Percentiles rank a stretch among this genome's conserved stretches.
phyloP scores from a whole-genome alignment of 495 filamentous ascomycete species.

The Aspergillus wentii region DNA sequence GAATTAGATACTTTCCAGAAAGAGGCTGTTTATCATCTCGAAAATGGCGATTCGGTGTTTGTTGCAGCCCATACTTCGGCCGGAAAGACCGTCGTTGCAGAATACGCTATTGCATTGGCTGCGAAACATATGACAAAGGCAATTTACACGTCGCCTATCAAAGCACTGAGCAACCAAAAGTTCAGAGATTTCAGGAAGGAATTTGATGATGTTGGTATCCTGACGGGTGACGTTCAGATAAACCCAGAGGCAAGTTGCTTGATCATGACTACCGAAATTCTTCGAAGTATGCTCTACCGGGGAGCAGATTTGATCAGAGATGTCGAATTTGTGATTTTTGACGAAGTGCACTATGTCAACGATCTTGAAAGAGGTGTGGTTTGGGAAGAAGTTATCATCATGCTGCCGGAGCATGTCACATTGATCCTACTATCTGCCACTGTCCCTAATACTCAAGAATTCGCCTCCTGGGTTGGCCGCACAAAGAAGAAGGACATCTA shows the following conservation, averaged over 20 bases:
- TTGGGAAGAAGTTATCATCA: conserved; percentile 99
- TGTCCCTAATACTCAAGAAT: conserved; percentile 95
- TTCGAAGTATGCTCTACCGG: conserved; percentile 96
- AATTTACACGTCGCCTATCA: conserved; percentile 98
- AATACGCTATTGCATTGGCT: conserved; percentile 94
- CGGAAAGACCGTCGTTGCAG: conserved; percentile 96
- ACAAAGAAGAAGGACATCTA: conserved; percentile 99
- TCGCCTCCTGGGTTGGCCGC: conserved; percentile 95
- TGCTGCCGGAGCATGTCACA: conserved; percentile 95
- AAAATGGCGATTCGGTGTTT: conserved; percentile 95
- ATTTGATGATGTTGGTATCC: conserved; percentile 93
- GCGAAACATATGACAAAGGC: conserved; percentile 98
- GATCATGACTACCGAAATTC: conserved; percentile 98
- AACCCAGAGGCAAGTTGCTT: conserved; percentile 96
- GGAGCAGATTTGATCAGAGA: conserved; percentile 95
- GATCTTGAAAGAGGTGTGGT: conserved; percentile 96
- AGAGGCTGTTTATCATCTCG: conserved; percentile 95
- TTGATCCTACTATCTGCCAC: conserved; percentile 93
- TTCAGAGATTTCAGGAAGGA: conserved; percentile 86
- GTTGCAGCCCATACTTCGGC: conserved; percentile 98
- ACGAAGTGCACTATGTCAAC: conserved; percentile 98
- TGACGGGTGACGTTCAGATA: conserved; percentile 97
- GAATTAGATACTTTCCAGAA: conserved; percentile 98
- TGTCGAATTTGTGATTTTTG: conserved; percentile 98
- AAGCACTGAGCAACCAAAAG: conserved; percentile 97